Evolutionary conservation across 352 stramenopile species (phyloP), one percentile per base, ranked within the genome.

Genomic region (Pythium aphanidermatum): DNA sequence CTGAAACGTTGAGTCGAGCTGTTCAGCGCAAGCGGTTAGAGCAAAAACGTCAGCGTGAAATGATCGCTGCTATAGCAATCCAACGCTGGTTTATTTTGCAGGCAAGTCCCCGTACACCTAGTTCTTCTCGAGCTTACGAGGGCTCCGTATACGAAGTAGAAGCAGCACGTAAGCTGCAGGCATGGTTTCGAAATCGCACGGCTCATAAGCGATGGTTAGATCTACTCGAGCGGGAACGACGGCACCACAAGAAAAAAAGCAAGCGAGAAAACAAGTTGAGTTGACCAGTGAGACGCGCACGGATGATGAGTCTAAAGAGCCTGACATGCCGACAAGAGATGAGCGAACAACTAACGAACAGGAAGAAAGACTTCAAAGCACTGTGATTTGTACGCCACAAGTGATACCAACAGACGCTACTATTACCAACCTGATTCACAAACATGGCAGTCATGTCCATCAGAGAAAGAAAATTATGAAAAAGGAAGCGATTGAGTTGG

Each of bases 11-110:
- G 40, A 50, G 39, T 28, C 46, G 12, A 12, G n/a, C 53, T 27
- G 24, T 37, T 8, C 41, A 58, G 28, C 46, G 55, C 13, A 43
- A 29, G 6, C 32, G 42, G 26, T 5, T 7, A 27, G 26, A 58
- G 8, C 17, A 45, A 21, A 21, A 32, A 4, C 38, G 46, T 9
- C 34, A 39, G 13, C 46, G 36, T 10, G 46, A 56, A 27, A 20
- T 30, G 5, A 21, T 21, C 1, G 55, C 55, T 4, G 47, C 55
- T 2, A 46, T 58, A 21, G 60, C 52, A 7, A 82, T 82, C 31
- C 70, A 76, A 24, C 43, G 58, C 2, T 82, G 70, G 67, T 53
- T 68, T 11, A 20, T 43, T n/a, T 25, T 63, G 21, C 65, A 60
- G 9, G 48, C 51, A 8, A 51, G 51, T 32, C 74, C 64, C 8